These are phyloP conservation scores for Capillidium heterosporum DNA, from an alignment of 371 early-diverging fungal species.

Conservation along the genomic window DNA sequence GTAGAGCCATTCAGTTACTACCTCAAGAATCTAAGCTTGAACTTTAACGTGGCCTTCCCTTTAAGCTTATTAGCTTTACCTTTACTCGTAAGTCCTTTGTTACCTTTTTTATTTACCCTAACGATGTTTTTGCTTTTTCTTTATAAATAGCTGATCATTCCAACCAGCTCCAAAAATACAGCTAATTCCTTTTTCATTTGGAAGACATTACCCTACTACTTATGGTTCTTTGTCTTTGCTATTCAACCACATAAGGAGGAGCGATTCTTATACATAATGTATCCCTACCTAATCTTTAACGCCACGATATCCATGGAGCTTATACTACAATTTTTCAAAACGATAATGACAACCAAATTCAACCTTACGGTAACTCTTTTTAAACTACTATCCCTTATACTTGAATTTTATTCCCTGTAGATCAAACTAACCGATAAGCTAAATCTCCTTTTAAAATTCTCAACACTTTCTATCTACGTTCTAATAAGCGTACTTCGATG, in stretches of 20 bases:
- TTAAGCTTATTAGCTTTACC: slow-evolving; percentile 43
- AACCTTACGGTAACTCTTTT: too few species aligned
- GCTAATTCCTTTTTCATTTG: slow-evolving; percentile 27
- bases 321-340: too few species aligned
- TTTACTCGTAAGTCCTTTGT: slow-evolving; percentile 19
- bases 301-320: slow-evolving; percentile 52
- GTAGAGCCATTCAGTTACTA: slow-evolving; percentile 90
- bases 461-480: too few species aligned
- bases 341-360: too few species aligned
- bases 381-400: too few species aligned
- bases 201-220: slow-evolving; percentile 52
- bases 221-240: slow-evolving; percentile 62
- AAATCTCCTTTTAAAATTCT: too few species aligned
- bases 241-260: slow-evolving; percentile 92
- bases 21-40: slow-evolving; percentile 65
- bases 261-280: slow-evolving; percentile 81
- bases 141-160: too few species aligned
- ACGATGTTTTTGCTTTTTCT: too few species aligned
- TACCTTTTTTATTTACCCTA: not conserved
- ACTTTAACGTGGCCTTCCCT: slow-evolving; percentile 65
- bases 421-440: too few species aligned
- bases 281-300: slow-evolving; percentile 67
- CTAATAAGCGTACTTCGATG: too few species aligned
- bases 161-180: too few species aligned
- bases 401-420: too few species aligned